phyloP scores from a whole-genome alignment of 306 rosid genomes.

The Cucumis melo region DNA sequence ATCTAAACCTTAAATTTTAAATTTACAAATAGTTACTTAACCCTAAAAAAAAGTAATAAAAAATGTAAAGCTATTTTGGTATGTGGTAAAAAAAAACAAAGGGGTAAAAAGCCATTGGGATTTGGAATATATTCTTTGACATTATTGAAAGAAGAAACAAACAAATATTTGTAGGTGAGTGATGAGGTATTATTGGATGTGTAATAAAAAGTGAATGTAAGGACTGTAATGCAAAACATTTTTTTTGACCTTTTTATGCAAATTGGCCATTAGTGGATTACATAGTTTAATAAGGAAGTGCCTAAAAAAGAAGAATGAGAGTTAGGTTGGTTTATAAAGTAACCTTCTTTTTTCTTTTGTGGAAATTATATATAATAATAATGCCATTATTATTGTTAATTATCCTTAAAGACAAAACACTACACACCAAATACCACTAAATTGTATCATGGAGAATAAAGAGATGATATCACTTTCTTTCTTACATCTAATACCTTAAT shows the following conservation, averaged over 20 bases:
- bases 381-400: constrained; percentile 27
- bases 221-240: constrained; percentile 23
- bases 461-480: constrained; percentile 8
- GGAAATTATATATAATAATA: constrained; percentile 13
- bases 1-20: neutral
- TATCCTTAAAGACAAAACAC: constrained; percentile 57
- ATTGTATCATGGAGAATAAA: constrained; percentile 59
- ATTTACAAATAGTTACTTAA: neutral
- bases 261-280: constrained; percentile 18
- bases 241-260: constrained; percentile 27
- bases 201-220: neutral
- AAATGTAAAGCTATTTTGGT: neutral
- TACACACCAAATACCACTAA: constrained; percentile 41
- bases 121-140: constrained; percentile 1
- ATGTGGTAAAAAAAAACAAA: neutral
- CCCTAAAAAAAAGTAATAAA: neutral
- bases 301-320: constrained; percentile 19
- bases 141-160: neutral
- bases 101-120: neutral
- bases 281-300: constrained; percentile 7
- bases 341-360: constrained; percentile 14
- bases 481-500: no score
- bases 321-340: constrained; percentile 43
- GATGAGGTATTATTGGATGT: neutral
- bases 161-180: neutral